phyloP scores from a whole-genome alignment of 2,329 filamentous ascomycete species.

The Fusarium sp. region DNA sequence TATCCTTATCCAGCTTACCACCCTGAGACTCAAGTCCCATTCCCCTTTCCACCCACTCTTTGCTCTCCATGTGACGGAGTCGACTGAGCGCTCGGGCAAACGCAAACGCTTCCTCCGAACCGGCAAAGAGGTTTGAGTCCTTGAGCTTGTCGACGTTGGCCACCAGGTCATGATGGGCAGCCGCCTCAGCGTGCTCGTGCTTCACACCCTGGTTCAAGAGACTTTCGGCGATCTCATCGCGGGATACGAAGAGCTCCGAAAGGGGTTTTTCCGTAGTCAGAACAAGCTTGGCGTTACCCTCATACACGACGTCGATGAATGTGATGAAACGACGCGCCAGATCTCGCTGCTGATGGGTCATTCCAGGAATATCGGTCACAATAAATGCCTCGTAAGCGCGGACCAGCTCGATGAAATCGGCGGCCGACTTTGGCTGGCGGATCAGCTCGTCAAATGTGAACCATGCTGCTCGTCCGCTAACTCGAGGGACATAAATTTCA shows the following conservation, averaged over 20 bases:
- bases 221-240: constrained; percentile 74
- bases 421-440: constrained; percentile 87
- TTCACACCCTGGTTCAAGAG: constrained; percentile 66
- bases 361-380: constrained; percentile 90
- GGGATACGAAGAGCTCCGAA: constrained; percentile 86
- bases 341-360: constrained; percentile 90
- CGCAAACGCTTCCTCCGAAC: constrained; percentile 96
- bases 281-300: constrained; percentile 92
- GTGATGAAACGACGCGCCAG: constrained; percentile 95
- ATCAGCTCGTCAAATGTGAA: constrained; percentile 96
- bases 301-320: constrained; percentile 97
- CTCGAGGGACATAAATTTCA: constrained; percentile 87
- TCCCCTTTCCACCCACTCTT: constrained; percentile 92
- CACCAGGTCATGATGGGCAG: constrained; percentile 90
- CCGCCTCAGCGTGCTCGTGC: constrained; percentile 65
- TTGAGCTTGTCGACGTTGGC: constrained; percentile 89
- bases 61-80: constrained; percentile 92
- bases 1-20: constrained; percentile 75
- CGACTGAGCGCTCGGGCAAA: constrained; percentile 91
- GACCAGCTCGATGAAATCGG: constrained; percentile 94
- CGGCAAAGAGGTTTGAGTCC: constrained; percentile 87
- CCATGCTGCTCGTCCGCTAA: constrained; percentile 88
- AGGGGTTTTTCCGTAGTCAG: constrained; percentile 91
- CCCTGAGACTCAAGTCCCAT: constrained; percentile 76
- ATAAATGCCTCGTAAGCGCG: constrained; percentile 93